Evolutionary conservation across 306 rosid species (phyloP), one percentile per base, ranked within the genome.

Genomic region (Pyrus pyrifolia): DNA sequence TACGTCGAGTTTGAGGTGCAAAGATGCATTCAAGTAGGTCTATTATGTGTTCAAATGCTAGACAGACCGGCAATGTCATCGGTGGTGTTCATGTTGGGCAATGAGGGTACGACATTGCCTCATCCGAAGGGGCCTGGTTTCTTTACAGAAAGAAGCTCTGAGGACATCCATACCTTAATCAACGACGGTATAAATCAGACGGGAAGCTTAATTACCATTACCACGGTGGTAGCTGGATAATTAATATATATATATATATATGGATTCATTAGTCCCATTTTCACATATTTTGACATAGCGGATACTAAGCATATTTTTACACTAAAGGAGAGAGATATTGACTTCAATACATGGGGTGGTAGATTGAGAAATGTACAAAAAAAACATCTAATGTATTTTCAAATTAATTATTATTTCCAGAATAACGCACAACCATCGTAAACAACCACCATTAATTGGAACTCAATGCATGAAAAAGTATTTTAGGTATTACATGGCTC

Each of bases 61-160:
- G 81, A 76, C 62, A 67, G 81, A 53, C 78, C 84, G 44, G 62
- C 40, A 70, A 71, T 81, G 85, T 51, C 76, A 8, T 60, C 74
- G 2, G 60, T 78, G 44, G 72, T 77, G 29, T 40, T 68, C n/a
- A 82, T 73, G 82, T 42, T 73, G 33, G 69, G 66, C 40, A 58
- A 81, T 6, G 70, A 66, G 52, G 74, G 23, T 22, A 70, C 70
- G 6, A n/a, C 30, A 9, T 51, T 77, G 60, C 75, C 82, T 38
- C 52, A 27, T 21, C 82, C 82, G n/a, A 73, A 77, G 59, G 61
- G 78, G 58, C 85, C 82, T 19, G 72, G 67, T 35, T 82, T 82
- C 67, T 77, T 81, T 30, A 49, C 17, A 4, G 78, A 71, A 72
- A 81, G 81, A 52, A 68, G 60, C 59, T 68, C 58, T n/a, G 22